These are phyloP conservation scores for Eremochloa ophiuroides DNA, from an alignment of 176 grass and related monocot genomes.

Conservation along the genomic window DNA sequence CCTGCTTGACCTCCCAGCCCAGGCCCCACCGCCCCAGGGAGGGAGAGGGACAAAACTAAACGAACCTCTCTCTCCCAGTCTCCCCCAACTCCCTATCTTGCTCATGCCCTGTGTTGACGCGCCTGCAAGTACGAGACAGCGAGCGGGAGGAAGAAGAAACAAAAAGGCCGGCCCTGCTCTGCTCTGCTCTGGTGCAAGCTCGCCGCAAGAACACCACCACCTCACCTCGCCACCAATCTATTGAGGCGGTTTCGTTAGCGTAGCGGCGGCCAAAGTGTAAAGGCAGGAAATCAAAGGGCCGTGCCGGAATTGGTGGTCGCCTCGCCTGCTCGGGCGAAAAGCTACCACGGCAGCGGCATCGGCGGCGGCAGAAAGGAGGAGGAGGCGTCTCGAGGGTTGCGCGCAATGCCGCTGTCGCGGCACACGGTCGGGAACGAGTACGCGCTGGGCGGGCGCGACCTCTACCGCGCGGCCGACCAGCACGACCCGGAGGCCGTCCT, in stretches of 20 bases:
- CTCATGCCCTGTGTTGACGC: background rate
- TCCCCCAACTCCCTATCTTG: background rate
- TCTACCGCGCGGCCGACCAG: constrained; percentile 51
- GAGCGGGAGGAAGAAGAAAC: constrained; percentile 8
- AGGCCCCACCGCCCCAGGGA: too few species aligned
- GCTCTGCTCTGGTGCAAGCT: background rate
- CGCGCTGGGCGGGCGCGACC: constrained; percentile 56
- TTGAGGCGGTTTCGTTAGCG: background rate
- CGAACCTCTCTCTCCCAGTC: background rate
- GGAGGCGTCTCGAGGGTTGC: background rate
- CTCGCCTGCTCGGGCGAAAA: background rate
- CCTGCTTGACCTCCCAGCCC: background rate
- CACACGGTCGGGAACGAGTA: constrained; percentile 75
- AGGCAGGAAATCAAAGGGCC: too few species aligned
- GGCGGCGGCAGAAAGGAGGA: background rate
- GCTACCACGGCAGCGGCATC: background rate
- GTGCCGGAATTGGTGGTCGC: background rate
- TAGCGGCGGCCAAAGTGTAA: background rate
- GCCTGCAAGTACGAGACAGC: constrained; percentile 21
- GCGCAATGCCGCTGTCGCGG: constrained; percentile 65
- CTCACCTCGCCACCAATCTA: background rate
- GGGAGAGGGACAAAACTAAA: background rate
- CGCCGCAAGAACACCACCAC: background rate
- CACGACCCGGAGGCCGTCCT: constrained; percentile 78
- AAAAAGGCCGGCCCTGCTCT: constrained; percentile 15